phyloP scores from a whole-genome alignment of 2,329 filamentous ascomycete species.

The Stachybotrys chlorohalonatus region DNA sequence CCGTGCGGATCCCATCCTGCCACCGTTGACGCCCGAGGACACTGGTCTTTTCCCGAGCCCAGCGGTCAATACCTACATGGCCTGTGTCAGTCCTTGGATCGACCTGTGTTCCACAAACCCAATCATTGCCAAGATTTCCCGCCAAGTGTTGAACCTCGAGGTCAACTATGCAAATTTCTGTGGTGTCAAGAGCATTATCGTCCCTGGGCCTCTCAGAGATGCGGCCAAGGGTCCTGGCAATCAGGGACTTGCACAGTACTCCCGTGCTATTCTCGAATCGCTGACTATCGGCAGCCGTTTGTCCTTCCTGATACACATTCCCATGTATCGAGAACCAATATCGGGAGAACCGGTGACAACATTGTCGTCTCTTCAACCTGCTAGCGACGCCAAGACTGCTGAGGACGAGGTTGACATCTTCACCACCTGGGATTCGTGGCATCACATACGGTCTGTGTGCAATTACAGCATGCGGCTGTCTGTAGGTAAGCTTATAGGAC shows the following conservation, averaged over 20 bases:
- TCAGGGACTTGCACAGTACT: constrained; percentile 62
- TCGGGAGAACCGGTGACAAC: constrained; percentile 42
- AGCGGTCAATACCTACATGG: constrained; percentile 64
- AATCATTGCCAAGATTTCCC: constrained; percentile 74
- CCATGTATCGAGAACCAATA: constrained; percentile 69
- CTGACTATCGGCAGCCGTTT: constrained; percentile 67
- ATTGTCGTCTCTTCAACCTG: constrained; percentile 34
- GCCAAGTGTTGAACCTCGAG: constrained; percentile 84
- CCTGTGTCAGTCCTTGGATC: constrained; percentile 83
- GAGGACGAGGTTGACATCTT: constrained; percentile 56
- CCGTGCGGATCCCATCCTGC: constrained; percentile 47
- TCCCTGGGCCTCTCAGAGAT: constrained; percentile 67
- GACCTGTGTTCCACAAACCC: constrained; percentile 79
- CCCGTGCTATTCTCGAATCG: constrained; percentile 73
- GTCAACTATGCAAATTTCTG: constrained; percentile 94
- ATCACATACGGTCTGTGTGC: constrained; percentile 75
- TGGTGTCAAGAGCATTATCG: constrained; percentile 72
- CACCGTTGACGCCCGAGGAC: constrained; percentile 70
- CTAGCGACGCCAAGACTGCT: constrained; percentile 19
- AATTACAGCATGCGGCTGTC: constrained; percentile 74
- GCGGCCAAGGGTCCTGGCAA: constrained; percentile 41
- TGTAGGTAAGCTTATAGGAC: constrained; percentile 58
- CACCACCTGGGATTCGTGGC: constrained; percentile 88
- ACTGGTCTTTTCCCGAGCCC: constrained; percentile 62
- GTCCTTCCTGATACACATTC: constrained; percentile 71